These are phyloP conservation scores for Tylopilus sp. DNA, from an alignment of 1,284 basidiomycete species.

Conservation along the genomic window DNA sequence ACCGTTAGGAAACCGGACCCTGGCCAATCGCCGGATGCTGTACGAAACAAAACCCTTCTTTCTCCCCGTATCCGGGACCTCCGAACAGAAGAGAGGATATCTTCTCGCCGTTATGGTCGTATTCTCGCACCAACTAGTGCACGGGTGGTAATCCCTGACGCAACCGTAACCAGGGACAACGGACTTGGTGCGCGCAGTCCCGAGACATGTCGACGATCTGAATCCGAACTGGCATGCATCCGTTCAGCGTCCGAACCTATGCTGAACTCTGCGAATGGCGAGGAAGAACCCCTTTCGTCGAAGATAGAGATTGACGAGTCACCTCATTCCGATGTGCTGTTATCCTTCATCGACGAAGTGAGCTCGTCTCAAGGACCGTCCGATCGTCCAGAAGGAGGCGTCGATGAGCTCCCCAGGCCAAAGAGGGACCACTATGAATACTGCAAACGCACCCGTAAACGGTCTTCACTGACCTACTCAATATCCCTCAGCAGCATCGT, in stretches of 20 bases:
- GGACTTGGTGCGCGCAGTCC: background rate
- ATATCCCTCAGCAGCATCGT: conserved; percentile 18
- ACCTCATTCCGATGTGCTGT: conserved; percentile 10
- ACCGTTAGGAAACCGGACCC: conserved; percentile 21
- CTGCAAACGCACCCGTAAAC: conserved; percentile 8
- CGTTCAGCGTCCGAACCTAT: conserved; percentile 19
- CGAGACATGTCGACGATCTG: background rate
- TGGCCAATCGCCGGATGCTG: background rate
- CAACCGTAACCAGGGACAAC: background rate
- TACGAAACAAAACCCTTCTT: conserved; percentile 12
- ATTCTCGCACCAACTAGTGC: conserved; percentile 1
- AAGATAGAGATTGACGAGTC: conserved; percentile 10
- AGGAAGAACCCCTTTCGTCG: conserved; percentile 5
- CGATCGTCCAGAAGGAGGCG: background rate
- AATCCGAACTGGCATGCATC: background rate
- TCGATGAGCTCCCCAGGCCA: background rate
- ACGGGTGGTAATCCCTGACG: background rate
- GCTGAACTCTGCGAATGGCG: conserved; percentile 3
- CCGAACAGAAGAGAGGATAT: conserved; percentile 11
- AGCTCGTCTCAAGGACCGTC: background rate
- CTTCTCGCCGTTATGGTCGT: conserved; percentile 22
- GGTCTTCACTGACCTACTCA: conserved; percentile 18
- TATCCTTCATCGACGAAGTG: conserved; percentile 15
- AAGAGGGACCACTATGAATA: background rate
- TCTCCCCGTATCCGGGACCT: conserved; percentile 21